Evolutionary conservation across 495 filamentous ascomycete genomes (phyloP).

Genomic region (Amphirosellinia nigrospora): DNA sequence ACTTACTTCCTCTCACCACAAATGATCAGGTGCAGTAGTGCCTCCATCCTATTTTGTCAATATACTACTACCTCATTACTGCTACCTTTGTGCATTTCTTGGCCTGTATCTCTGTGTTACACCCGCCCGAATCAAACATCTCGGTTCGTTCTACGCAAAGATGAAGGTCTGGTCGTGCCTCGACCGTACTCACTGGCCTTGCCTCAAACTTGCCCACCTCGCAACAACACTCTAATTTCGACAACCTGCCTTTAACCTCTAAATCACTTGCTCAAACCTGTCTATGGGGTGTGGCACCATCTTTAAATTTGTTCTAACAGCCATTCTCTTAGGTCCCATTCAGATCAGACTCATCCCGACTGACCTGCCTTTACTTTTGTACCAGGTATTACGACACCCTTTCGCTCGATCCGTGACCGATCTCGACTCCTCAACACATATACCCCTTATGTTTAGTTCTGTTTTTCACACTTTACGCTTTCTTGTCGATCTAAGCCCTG

Average conservation of each 20-base stretch:
- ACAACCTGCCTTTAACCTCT: neutral
- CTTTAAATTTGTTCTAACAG: slow-evolving; percentile 1
- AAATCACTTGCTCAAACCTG: neutral
- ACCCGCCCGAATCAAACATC: neutral
- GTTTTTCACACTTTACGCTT: neutral
- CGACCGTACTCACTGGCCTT: neutral
- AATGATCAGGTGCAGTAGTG: neutral
- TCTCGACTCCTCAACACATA: neutral
- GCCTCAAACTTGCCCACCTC: neutral
- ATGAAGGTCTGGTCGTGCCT: neutral
- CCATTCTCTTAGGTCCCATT: slow-evolving; percentile 14
- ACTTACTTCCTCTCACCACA: neutral
- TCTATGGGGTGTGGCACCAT: neutral
- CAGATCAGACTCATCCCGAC: slow-evolving; percentile 21
- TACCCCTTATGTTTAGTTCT: neutral
- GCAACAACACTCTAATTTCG: neutral
- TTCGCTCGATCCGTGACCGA: neutral
- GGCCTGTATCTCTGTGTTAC: neutral
- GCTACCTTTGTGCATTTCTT: neutral
- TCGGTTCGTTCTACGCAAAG: neutral
- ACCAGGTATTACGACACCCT: slow-evolving; percentile 22
- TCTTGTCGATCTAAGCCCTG: neutral
- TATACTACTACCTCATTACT: neutral
- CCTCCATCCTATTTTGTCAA: neutral
- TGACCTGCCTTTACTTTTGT: slow-evolving; percentile 24